Base-by-base conservation (phyloP, 345 rosid species). In the Citrus glauca region DNA sequence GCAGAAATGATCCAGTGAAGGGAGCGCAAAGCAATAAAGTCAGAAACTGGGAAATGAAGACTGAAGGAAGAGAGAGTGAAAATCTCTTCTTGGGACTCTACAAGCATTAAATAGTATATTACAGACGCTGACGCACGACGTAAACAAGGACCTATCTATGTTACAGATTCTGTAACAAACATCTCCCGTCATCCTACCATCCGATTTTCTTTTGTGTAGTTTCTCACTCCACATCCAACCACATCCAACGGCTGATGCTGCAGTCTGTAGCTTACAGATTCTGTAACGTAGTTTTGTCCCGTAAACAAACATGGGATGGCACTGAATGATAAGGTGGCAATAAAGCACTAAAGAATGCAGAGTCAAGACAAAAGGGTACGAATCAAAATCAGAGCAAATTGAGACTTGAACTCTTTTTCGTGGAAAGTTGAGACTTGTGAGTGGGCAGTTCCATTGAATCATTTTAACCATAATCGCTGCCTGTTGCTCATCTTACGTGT, bases 401-500 rank as follows among this genome's bases (percentile, higher is more conserved):
- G 57, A 53, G 57, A 53, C 6, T 53, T 53, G 4, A 5, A 79
- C 65, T 79, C 24, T 57, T 66, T 22, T 79, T 79, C 78, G 60
- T 57, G 25, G 62, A 35, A 57, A 75, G 11, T 9, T 35, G 9
- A 62, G 72, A 56, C 59, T 69, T 25, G 57, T 17, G 57, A 1
- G 7, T 0, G 22, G 57, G 22, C 22, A 1, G 57, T 53, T 53
- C 0, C 57, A 17, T 53, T 53, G 57, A 17, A 53, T 53, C 22
- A 27, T 62, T 53, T 17, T 16, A 53, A 53, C 22, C 57, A 13
- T 62, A 6, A 27, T 62, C 66, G 4, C 35, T 62, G 27, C 16
- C 28, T 6, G 7, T 28, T 62, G 66, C 35, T 62, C 20, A 62
- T 28, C 66, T 16, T 25, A 62, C 66, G 66, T 62, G 32, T 25